Percentiles rank a stretch among this genome's conserved stretches.
Conservation (phyloP, 1,284 basidiomycete genomes). For the Trichosporon inkin region DNA sequence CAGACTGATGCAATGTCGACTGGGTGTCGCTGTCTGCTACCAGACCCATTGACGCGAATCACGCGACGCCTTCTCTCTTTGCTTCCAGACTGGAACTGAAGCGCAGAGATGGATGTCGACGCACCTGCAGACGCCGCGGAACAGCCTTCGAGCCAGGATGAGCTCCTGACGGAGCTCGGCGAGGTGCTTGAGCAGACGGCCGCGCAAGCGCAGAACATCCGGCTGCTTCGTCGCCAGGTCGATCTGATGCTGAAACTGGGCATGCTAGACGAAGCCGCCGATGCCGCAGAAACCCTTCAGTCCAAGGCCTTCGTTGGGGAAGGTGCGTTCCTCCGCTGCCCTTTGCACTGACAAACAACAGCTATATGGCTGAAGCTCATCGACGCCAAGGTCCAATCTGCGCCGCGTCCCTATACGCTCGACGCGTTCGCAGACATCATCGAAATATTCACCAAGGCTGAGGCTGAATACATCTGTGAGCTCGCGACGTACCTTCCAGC, state of each 20-base stretch:
- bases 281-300: conserved; percentile 19
- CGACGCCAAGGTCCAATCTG: conserved; percentile 24
- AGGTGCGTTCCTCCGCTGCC: conserved; percentile 21
- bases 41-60: neutral
- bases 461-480: conserved; percentile 77
- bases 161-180: conserved; percentile 28
- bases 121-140: neutral
- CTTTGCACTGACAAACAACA: conserved; percentile 9
- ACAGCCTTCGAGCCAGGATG: conserved; percentile 6
- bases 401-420: conserved; percentile 23
- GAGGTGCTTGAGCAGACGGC: conserved; percentile 29
- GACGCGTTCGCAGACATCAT: conserved; percentile 60
- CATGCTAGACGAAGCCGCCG: conserved; percentile 27
- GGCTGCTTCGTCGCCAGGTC: conserved; percentile 33
- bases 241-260: conserved; percentile 29
- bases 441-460: conserved; percentile 64
- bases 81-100: neutral
- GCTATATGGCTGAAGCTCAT: conserved; percentile 37
- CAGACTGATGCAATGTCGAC: neutral
- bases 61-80: neutral
- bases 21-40: neutral
- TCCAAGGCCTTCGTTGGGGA: conserved; percentile 37
- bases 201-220: conserved; percentile 30
- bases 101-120: conserved; percentile 4
- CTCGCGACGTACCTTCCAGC: conserved; percentile 20